A percentile compares a stretch with the other conserved stretches of the same genome.
phyloP scores from a whole-genome alignment of 2,329 filamentous ascomycete species.

The Epichloe scottii region DNA sequence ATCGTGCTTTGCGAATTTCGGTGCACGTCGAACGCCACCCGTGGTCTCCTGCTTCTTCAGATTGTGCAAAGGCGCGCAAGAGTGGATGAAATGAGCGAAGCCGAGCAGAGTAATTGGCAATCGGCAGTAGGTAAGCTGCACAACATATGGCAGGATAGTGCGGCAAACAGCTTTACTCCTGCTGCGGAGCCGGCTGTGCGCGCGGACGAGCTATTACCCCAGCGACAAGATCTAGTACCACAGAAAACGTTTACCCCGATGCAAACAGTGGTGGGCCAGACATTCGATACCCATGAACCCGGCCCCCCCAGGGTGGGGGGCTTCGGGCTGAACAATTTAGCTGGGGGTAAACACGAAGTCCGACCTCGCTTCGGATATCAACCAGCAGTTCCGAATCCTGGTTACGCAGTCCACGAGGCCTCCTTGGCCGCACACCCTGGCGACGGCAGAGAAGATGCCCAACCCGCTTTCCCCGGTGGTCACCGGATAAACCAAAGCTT shows the following conservation, averaged over 20 bases:
- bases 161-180: background rate
- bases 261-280: background rate
- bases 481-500: constrained; percentile 15
- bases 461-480: background rate
- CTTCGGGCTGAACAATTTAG: background rate
- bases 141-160: constrained; percentile 3
- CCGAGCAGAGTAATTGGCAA: constrained; percentile 22
- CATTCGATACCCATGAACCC: background rate
- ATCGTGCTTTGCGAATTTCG: constrained; percentile 20
- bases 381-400: background rate
- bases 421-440: background rate
- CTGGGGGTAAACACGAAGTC: background rate
- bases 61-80: constrained; percentile 21
- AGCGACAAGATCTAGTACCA: background rate
- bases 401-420: background rate
- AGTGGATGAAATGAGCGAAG: constrained; percentile 17
- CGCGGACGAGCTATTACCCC: background rate
- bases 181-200: background rate
- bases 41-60: constrained; percentile 20
- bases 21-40: constrained; percentile 21
- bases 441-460: background rate
- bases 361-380: background rate
- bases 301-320: background rate
- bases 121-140: constrained; percentile 15
- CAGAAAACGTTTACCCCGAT: background rate